phyloP scores from a whole-genome alignment of 2,329 filamentous ascomycete species.

The Nemania sp. region DNA sequence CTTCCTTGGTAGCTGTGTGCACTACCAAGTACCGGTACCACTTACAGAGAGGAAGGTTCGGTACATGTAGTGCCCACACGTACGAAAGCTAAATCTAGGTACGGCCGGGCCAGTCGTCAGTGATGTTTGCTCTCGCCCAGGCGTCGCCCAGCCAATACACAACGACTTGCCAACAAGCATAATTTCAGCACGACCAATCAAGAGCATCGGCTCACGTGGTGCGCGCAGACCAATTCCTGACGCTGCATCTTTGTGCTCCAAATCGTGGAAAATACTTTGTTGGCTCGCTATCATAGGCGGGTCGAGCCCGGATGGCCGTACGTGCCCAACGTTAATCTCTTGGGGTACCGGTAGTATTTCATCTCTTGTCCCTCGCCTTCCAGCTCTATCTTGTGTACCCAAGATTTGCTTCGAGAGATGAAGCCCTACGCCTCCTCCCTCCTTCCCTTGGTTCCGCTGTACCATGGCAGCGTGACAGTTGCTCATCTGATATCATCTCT shows the following conservation, averaged over 20 bases:
- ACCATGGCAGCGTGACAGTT: no score
- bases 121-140: constrained; percentile 1
- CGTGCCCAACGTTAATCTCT: not conserved
- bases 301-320: not conserved
- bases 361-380: no score
- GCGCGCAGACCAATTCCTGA: not conserved
- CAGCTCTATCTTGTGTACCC: no score
- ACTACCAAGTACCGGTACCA: no score
- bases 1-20: no score
- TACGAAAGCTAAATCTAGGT: not conserved
- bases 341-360: not conserved
- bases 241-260: not conserved
- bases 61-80: no score
- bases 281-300: constrained; percentile 6
- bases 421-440: not conserved
- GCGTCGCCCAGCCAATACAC: not conserved
- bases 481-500: no score
- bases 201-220: constrained; percentile 7
- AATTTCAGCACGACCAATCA: constrained; percentile 14
- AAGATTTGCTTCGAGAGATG: no score
- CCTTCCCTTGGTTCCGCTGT: not conserved
- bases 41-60: no score
- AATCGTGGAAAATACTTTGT: not conserved
- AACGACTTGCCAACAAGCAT: constrained; percentile 6
- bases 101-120: no score